Conservation (phyloP, 371 early-diverging fungal species). For the Mortierella sp. region DNA sequence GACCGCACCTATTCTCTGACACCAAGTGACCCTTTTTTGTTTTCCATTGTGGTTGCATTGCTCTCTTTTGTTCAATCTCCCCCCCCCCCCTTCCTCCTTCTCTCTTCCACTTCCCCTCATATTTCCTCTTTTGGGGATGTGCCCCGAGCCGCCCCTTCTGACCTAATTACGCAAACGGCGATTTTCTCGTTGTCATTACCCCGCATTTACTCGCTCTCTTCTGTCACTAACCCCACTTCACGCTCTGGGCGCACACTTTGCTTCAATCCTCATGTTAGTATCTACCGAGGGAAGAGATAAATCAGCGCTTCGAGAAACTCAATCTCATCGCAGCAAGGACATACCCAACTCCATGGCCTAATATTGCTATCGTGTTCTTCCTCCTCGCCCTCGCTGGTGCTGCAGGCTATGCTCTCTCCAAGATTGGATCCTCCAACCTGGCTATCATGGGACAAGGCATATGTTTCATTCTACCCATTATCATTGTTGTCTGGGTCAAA, state of each 20-base stretch:
- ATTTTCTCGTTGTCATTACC: not conserved
- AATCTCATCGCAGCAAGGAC: slow-evolving; percentile 10
- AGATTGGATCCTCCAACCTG: slow-evolving; percentile 15
- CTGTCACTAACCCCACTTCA: not conserved
- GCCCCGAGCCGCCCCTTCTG: not conserved
- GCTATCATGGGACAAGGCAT: slow-evolving; percentile 43
- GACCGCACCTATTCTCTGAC: no score
- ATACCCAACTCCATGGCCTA: slow-evolving; percentile 49
- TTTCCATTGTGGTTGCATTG: not conserved
- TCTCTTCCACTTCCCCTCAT: not conserved
- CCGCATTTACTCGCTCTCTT: not conserved
- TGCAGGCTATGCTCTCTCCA: slow-evolving; percentile 22
- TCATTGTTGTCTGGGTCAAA: slow-evolving; percentile 41
- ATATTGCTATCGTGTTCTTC: slow-evolving; percentile 12
- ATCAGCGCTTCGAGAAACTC: slow-evolving; percentile 20
- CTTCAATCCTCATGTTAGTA: slow-evolving; percentile 6
- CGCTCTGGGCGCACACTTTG: not conserved
- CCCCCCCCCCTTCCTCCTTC: not conserved
- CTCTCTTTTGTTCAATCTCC: not conserved
- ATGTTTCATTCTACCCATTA: slow-evolving; percentile 44
- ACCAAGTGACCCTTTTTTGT: no score
- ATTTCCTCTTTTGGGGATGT: not conserved
- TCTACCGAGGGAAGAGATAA: slow-evolving; percentile 10
- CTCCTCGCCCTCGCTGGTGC: slow-evolving; percentile 8
- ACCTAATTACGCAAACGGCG: not conserved